These are phyloP conservation scores for Ormosia semicastrata DNA, from an alignment of 306 rosid species.

Conservation along the genomic window DNA sequence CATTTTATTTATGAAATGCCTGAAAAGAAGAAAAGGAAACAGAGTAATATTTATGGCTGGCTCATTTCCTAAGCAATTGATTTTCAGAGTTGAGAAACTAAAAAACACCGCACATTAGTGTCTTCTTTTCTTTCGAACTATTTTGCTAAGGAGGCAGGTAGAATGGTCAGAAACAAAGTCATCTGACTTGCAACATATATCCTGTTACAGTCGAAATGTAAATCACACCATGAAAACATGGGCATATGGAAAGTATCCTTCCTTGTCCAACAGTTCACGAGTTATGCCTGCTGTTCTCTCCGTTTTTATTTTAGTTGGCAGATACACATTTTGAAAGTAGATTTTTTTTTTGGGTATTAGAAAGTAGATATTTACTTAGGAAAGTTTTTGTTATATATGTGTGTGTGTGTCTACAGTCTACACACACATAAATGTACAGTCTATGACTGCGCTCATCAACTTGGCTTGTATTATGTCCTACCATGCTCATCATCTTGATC, in stretches of 20 bases:
- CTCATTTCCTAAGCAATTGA: background rate
- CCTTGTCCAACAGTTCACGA: background rate
- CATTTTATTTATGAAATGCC: background rate
- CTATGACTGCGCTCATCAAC: background rate
- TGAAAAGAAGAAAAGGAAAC: conserved; percentile 2
- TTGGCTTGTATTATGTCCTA: background rate
- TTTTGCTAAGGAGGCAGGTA: background rate
- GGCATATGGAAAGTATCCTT: background rate
- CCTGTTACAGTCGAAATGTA: background rate
- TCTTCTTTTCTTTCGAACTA: background rate
- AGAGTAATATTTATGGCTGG: background rate
- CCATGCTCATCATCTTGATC: background rate
- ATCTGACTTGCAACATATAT: background rate
- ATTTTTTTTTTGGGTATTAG: background rate
- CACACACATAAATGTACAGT: no score
- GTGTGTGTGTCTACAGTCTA: background rate
- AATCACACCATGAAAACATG: background rate
- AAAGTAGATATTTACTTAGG: background rate
- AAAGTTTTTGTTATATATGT: background rate
- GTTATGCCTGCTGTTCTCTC: background rate
- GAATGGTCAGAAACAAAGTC: background rate
- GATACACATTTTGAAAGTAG: background rate
- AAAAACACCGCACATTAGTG: background rate
- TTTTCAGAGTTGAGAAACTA: background rate
- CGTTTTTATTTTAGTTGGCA: background rate